Conservation (phyloP, 345 rosid genomes). For the Turritis glabra region DNA sequence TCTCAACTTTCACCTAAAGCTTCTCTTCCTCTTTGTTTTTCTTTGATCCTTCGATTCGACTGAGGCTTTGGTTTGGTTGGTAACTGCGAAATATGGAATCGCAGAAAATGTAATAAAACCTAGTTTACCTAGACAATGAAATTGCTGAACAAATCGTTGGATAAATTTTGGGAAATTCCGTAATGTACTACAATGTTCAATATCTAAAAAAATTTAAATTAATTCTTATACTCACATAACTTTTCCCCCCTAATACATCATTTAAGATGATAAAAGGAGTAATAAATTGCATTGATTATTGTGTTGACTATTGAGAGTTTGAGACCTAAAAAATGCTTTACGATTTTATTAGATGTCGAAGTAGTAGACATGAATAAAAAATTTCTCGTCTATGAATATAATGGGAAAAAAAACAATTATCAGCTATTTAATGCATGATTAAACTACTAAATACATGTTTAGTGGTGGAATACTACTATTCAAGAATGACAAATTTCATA, state of each 20-base stretch:
- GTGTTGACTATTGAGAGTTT: neutral
- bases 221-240: neutral
- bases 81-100: neutral
- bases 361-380: neutral
- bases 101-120: neutral
- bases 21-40: neutral
- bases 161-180: neutral
- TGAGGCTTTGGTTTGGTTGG: neutral
- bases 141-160: neutral
- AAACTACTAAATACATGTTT: neutral
- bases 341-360: neutral
- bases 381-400: neutral
- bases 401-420: neutral
- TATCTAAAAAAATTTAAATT: too few relatives aligned
- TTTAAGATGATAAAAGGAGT: neutral
- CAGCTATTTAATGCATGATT: neutral
- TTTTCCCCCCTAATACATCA: neutral
- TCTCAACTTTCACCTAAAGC: constrained; percentile 13
- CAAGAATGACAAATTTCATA: neutral
- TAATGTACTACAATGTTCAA: too few relatives aligned
- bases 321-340: neutral
- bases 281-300: neutral
- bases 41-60: neutral
- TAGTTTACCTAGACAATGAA: neutral
- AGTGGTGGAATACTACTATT: neutral